Base-by-base conservation (phyloP, 345 rosid genomes). In the Populus euphratica region DNA sequence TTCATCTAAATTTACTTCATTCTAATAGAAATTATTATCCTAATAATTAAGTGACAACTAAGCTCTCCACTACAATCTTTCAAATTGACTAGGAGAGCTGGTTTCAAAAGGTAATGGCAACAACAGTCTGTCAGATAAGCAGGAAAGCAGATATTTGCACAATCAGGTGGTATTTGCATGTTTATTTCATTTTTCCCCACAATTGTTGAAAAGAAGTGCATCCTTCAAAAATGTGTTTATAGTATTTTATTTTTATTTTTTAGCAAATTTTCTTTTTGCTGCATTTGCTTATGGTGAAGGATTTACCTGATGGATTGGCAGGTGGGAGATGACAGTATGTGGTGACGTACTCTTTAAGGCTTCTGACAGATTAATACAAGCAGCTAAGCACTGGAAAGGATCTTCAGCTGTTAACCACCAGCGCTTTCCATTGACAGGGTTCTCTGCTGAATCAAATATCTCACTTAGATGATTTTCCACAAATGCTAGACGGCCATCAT, bases 331-430 rank as follows among this genome's bases (percentile, higher is more conserved):
- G 76, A 84, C 79, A 50, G 89, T 76, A 75, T 87, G 81, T 39
- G 98, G 99, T 20, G 95, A 91, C 36, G 95, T 74, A 83, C 95
- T 88, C 81, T 85, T 92, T 84, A 96, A 90, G 66, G 98, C 97
- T 88, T 96, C 92, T 71, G 95, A 81, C 69, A 96, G 79, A 84
- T 92, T 86, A 70, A 91, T 84, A 84, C 98, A 96, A 73, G 95
- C 95, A 85, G 98, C 99, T 81, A 96, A 90, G 85, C 92, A 96
- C 84, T 96, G 99, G 80, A 96, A 96, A 84, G 99, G 98, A 83
- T 93, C 99, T 84, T 96, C 98, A 65, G 98, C 99, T 23, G 79
- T 87, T 82, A 96, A 89, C 99, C 99, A 96, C 99, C 99, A 96
- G 43, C 82, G 85, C 38, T 88, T 91, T 70, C 97, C 99, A 81